phyloP scores from a whole-genome alignment of 164 flowering plant genomes.

The Kingdonia uniflora region DNA sequence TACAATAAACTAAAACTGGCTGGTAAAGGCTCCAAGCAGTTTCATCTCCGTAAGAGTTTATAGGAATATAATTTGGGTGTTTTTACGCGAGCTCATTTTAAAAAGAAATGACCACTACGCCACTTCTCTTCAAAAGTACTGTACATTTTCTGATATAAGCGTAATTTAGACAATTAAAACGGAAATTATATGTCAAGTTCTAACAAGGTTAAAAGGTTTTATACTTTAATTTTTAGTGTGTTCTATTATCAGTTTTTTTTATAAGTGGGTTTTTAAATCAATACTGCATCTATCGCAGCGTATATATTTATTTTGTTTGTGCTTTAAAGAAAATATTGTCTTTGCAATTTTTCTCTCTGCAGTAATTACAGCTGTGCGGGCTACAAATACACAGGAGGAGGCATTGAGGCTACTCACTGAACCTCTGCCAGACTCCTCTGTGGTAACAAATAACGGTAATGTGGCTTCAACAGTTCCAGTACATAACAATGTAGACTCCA shows the following conservation, averaged over 20 bases:
- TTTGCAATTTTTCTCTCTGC: constrained; percentile 9
- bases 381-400: constrained; percentile 31
- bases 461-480: constrained; percentile 13
- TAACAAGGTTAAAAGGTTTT: too few relatives aligned
- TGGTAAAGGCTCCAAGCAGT: too few relatives aligned
- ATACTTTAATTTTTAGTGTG: neutral
- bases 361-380: constrained; percentile 49
- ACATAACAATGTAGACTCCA: neutral
- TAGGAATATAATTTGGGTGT: too few relatives aligned
- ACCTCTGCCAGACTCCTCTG: constrained; percentile 8
- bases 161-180: too few relatives aligned
- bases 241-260: neutral
- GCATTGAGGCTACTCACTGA: constrained; percentile 37
- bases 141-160: too few relatives aligned
- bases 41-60: too few relatives aligned
- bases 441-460: constrained; percentile 4
- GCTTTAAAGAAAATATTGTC: neutral
- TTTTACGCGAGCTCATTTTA: too few relatives aligned
- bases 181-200: too few relatives aligned
- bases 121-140: too few relatives aligned
- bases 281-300: too few relatives aligned
- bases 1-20: too few relatives aligned
- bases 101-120: too few relatives aligned
- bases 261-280: neutral
- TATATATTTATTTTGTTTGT: neutral